Evolutionary conservation across 2,329 filamentous ascomycete genomes (phyloP).

Genomic region (Parastagonospora nodorum): DNA sequence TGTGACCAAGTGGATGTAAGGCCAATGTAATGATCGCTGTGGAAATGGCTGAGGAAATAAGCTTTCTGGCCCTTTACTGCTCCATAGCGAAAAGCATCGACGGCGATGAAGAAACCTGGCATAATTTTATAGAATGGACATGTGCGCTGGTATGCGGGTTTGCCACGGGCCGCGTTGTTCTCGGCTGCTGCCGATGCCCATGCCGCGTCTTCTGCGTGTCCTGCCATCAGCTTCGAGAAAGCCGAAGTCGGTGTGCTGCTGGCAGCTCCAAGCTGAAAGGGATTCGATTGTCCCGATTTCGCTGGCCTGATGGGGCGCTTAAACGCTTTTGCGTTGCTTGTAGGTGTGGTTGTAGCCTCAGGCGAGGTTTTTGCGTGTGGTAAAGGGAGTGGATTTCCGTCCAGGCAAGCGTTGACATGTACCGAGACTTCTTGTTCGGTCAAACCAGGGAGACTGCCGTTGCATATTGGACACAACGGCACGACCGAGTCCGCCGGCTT

Average conservation of each 20-base stretch:
- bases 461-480: slow-evolving; percentile 77
- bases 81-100: slow-evolving; percentile 95
- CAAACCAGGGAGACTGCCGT: slow-evolving; percentile 62
- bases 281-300: slow-evolving; percentile 79
- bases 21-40: slow-evolving; percentile 96
- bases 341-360: slow-evolving; percentile 10
- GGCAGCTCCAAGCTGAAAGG: slow-evolving; percentile 63
- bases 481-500: slow-evolving; percentile 21
- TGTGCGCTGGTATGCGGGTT: slow-evolving; percentile 83
- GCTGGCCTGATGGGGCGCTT: slow-evolving; percentile 69
- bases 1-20: slow-evolving; percentile 87
- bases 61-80: slow-evolving; percentile 89
- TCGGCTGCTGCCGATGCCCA: slow-evolving; percentile 86
- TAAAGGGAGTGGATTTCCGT: slow-evolving; percentile 73
- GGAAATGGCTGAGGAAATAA: slow-evolving; percentile 97
- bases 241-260: slow-evolving; percentile 63
- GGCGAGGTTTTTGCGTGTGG: slow-evolving; percentile 33
- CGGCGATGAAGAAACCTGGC: slow-evolving; percentile 87
- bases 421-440: slow-evolving; percentile 69
- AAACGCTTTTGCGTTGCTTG: slow-evolving; percentile 59
- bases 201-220: slow-evolving; percentile 84
- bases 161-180: slow-evolving; percentile 78
- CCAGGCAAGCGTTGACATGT: slow-evolving; percentile 92
- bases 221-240: slow-evolving; percentile 91
- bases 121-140: slow-evolving; percentile 99